These are phyloP conservation scores for Panaeolus papilionaceus DNA, from an alignment of 768 basidiomycete species.

Conservation along the genomic window DNA sequence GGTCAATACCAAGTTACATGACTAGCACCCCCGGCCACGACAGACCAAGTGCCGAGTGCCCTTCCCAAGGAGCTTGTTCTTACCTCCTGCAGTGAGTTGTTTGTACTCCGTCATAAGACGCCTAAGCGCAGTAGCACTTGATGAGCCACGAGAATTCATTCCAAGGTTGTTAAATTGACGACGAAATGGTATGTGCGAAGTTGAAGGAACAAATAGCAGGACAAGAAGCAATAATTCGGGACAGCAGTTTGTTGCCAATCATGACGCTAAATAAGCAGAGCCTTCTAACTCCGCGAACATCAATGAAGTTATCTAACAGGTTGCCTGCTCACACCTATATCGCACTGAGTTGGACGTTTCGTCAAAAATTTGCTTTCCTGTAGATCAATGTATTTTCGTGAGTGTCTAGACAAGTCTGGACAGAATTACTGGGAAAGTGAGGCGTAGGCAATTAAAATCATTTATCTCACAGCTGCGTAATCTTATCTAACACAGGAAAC, in stretches of 20 bases:
- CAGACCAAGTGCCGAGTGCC: background rate
- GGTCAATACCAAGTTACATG: background rate
- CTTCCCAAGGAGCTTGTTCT: conserved; percentile 22
- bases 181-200: conserved; percentile 5
- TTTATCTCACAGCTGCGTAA: too few relatives aligned
- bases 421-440: too few relatives aligned
- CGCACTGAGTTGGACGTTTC: too few relatives aligned
- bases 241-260: background rate
- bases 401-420: too few relatives aligned
- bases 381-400: too few relatives aligned
- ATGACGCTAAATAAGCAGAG: conserved; percentile 10
- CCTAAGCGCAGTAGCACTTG: conserved; percentile 75
- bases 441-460: too few relatives aligned
- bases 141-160: conserved; percentile 42
- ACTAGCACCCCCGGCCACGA: background rate
- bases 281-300: conserved; percentile 15
- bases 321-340: background rate
- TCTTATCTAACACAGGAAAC: too few relatives aligned
- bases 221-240: background rate
- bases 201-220: background rate
- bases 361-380: too few relatives aligned
- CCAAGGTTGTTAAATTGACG: conserved; percentile 35
- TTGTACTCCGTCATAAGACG: conserved; percentile 95
- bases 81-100: conserved; percentile 82
- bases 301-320: background rate